Percentiles rank a stretch among this genome's conserved stretches.
Evolutionary conservation across 2,329 filamentous ascomycete species (phyloP).

Genomic region (Alternaria sp.): DNA sequence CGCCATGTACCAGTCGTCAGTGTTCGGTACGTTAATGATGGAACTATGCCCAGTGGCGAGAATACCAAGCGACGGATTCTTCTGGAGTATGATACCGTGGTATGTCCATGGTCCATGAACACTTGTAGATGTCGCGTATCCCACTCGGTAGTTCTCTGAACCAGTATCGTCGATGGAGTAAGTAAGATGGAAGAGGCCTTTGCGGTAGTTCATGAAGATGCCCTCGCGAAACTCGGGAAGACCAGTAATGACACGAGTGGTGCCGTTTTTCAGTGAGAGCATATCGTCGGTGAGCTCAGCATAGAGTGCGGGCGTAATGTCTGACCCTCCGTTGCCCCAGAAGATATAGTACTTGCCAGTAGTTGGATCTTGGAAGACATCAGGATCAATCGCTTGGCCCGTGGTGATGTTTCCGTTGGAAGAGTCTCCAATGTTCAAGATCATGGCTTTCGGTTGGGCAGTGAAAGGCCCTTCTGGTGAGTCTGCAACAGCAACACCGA

Average conservation of each 20-base stretch:
- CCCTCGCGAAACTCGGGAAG: slow-evolving; percentile 38
- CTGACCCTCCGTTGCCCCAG: slow-evolving; percentile 34
- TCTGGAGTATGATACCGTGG: slow-evolving; percentile 36
- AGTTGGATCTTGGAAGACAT: slow-evolving; percentile 34
- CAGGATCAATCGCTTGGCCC: slow-evolving; percentile 39
- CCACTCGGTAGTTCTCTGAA: slow-evolving; percentile 37
- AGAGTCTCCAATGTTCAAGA: slow-evolving; percentile 25
- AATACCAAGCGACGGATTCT: slow-evolving; percentile 33
- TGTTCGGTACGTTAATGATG: slow-evolving; percentile 39
- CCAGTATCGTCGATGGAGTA: slow-evolving; percentile 44
- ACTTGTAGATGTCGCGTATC: slow-evolving; percentile 34
- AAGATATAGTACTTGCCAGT: slow-evolving; percentile 41
- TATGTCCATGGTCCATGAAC: slow-evolving; percentile 40
- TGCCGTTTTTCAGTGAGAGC: slow-evolving; percentile 29
- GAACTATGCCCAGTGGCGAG: slow-evolving; percentile 37
- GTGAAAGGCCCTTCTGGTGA: slow-evolving; percentile 36
- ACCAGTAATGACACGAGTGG: slow-evolving; percentile 23
- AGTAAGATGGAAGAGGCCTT: slow-evolving; percentile 37
- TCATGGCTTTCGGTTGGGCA: slow-evolving; percentile 37
- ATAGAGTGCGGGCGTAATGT: slow-evolving; percentile 19
- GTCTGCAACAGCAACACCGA: slow-evolving; percentile 38
- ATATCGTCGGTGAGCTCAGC: slow-evolving; percentile 38
- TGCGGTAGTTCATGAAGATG: slow-evolving; percentile 37
- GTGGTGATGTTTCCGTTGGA: slow-evolving; percentile 31
- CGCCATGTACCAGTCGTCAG: slow-evolving; percentile 43